Percentiles rank a stretch among this genome's conserved stretches.
phyloP scores from a whole-genome alignment of 2,329 filamentous ascomycete species.

The Curvularia sp. region DNA sequence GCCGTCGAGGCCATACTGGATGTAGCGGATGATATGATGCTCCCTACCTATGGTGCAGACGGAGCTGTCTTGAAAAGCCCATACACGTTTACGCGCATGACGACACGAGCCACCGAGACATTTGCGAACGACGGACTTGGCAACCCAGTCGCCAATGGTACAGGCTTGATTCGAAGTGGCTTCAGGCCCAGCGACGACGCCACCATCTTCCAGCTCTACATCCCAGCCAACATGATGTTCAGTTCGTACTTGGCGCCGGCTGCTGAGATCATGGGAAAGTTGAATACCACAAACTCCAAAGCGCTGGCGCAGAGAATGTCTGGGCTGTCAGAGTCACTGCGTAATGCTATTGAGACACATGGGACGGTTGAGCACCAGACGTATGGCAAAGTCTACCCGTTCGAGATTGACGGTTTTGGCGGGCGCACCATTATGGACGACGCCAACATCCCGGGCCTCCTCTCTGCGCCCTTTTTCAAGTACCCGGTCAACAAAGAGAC shows the following conservation, averaged over 20 bases:
- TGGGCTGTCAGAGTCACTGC: conserved; percentile 59
- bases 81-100: conserved; percentile 57
- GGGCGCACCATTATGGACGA: conserved; percentile 71
- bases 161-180: conserved; percentile 58
- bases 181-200: conserved; percentile 61
- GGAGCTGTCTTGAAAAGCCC: conserved; percentile 55
- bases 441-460: conserved; percentile 72
- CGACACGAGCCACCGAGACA: conserved; percentile 57
- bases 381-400: conserved; percentile 56
- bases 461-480: conserved; percentile 70
- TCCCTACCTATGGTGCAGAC: conserved; percentile 57
- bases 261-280: conserved; percentile 60
- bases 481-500: conserved; percentile 57
- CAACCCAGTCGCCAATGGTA: conserved; percentile 58
- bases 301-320: conserved; percentile 65
- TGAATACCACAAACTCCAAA: conserved; percentile 54
- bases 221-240: conserved; percentile 73
- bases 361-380: conserved; percentile 51
- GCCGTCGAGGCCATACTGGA: conserved; percentile 56
- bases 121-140: conserved; percentile 62
- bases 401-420: conserved; percentile 58
- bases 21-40: conserved; percentile 57
- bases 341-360: conserved; percentile 54
- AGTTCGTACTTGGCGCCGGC: conserved; percentile 66
- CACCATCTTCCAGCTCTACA: conserved; percentile 59